These are phyloP conservation scores for Penicillium alfredii DNA, from an alignment of 495 filamentous ascomycete genomes.

Conservation along the genomic window DNA sequence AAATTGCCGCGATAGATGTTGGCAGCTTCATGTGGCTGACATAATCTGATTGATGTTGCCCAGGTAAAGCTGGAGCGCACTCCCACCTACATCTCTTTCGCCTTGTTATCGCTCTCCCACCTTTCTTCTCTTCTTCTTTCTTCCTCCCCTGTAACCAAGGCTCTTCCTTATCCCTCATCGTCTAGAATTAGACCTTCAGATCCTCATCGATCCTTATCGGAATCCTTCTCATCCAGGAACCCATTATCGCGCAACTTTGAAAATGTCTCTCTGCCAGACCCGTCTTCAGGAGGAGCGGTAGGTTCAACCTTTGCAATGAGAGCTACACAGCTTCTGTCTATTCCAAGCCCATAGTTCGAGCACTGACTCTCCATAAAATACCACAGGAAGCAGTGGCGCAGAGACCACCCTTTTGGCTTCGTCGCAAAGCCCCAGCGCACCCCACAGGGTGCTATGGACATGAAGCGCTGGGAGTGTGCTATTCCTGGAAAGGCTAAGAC, in stretches of 20 bases:
- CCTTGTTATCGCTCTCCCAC: background rate
- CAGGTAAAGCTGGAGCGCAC: background rate
- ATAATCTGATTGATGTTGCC: no score
- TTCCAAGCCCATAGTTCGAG: no score
- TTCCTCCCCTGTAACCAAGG: slow-evolving; percentile 5
- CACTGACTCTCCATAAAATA: slow-evolving; percentile 14
- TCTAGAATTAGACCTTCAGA: no score
- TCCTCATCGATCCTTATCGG: no score
- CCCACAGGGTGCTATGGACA: slow-evolving; percentile 71
- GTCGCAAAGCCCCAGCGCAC: slow-evolving; percentile 83
- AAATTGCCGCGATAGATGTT: no score
- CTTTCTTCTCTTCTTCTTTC: slow-evolving; percentile 2
- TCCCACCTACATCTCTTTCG: background rate
- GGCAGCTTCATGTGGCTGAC: no score
- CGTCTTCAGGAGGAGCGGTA: slow-evolving; percentile 89
- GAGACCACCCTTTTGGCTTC: slow-evolving; percentile 97
- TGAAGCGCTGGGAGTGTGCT: slow-evolving; percentile 95
- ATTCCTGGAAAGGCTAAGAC: slow-evolving; percentile 95
- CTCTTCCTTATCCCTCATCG: no score
- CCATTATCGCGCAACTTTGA: no score
- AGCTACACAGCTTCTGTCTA: no score
- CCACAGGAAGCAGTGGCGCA: slow-evolving; percentile 87
- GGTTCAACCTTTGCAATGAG: no score
- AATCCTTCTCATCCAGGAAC: no score
- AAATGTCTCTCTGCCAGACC: slow-evolving; percentile 87